Percentiles rank a stretch among this genome's conserved stretches.
These are phyloP conservation scores for Artemisia argyi DNA, from an alignment of 129 eudicot species.

Conservation along the genomic window DNA sequence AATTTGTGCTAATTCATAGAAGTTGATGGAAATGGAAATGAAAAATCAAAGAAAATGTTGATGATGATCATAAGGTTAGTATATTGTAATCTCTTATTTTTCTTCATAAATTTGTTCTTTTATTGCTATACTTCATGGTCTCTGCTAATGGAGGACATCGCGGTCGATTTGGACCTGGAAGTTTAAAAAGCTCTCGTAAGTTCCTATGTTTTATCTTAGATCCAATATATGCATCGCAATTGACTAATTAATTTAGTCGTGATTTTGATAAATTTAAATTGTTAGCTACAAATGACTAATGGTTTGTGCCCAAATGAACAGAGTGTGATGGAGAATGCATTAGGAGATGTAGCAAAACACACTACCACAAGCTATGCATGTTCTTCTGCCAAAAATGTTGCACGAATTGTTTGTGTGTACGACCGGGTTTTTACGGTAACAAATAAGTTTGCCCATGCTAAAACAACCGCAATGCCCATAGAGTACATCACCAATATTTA, in stretches of 20 bases:
- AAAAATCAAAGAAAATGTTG: no score
- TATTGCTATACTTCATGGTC: constrained; percentile 1
- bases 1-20: no score
- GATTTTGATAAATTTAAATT: neutral
- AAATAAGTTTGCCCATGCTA: constrained; percentile 86
- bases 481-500: neutral
- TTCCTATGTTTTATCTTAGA: constrained; percentile 4
- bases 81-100: no score
- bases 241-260: neutral
- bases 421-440: constrained; percentile 81
- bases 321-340: constrained; percentile 71
- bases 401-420: constrained; percentile 75
- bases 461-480: constrained; percentile 94
- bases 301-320: constrained; percentile 32
- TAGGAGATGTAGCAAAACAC: constrained; percentile 74
- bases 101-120: no score
- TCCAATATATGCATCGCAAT: neutral
- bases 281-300: neutral
- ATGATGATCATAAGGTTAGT: no score
- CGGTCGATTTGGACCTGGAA: constrained; percentile 60
- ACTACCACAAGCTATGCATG: constrained; percentile 86
- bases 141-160: constrained; percentile 32
- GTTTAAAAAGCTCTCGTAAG: constrained; percentile 72
- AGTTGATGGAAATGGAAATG: no score
- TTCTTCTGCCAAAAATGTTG: constrained; percentile 86